A percentile compares a stretch with the other conserved stretches of the same genome.
phyloP scores from a whole-genome alignment of 768 basidiomycete genomes.

The Mrakia frigida region DNA sequence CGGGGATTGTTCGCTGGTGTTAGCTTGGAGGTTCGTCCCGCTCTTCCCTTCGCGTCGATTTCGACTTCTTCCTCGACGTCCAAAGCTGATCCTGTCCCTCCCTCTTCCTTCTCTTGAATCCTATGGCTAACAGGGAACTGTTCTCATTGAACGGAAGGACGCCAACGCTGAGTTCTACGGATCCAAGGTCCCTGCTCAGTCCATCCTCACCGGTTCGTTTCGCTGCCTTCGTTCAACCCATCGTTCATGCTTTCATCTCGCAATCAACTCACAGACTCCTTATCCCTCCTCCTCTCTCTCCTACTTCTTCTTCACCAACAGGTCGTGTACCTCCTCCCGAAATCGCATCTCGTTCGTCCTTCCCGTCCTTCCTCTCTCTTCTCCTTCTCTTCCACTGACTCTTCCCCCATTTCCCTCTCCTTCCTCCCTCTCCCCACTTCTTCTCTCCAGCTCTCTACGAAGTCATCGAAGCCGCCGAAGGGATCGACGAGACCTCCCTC shows the following conservation, averaged over 20 bases:
- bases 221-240: too few relatives aligned
- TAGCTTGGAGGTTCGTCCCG: slow-evolving; percentile 64
- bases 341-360: slow-evolving; percentile 48
- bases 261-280: too few relatives aligned
- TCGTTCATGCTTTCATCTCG: too few relatives aligned
- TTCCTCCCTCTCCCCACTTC: neutral
- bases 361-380: neutral
- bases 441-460: slow-evolving; percentile 66
- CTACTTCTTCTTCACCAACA: too few relatives aligned
- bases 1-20: slow-evolving; percentile 89
- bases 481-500: slow-evolving; percentile 75
- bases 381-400: too few relatives aligned
- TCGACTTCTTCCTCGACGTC: neutral
- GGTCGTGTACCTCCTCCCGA: slow-evolving; percentile 93
- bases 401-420: neutral
- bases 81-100: neutral
- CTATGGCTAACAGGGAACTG: slow-evolving; percentile 55
- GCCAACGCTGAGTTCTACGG: slow-evolving; percentile 96
- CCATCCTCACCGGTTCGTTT: slow-evolving; percentile 65
- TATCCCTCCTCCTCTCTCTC: too few relatives aligned
- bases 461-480: slow-evolving; percentile 79
- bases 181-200: slow-evolving; percentile 75
- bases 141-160: slow-evolving; percentile 89
- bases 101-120: neutral
- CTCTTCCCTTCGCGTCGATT: neutral